Base-by-base conservation (phyloP, 768 basidiomycete species). In the Butyriboletus loyo region DNA sequence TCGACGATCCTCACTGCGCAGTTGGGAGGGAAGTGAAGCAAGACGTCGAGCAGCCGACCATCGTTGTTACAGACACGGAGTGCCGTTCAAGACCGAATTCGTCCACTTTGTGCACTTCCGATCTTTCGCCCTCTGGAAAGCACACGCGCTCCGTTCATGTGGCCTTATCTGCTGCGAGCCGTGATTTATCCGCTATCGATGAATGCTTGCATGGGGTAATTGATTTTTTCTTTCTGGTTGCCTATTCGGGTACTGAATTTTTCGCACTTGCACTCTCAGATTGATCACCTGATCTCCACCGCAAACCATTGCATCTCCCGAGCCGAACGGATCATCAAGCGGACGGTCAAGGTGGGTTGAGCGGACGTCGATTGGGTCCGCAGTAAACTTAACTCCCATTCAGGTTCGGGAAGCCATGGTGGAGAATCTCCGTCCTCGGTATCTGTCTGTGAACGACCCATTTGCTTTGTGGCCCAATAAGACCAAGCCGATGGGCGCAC, bases 241-340 rank as follows among this genome's bases (percentile, higher is more conserved):
- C 46, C 50, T 42, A 40, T 50, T 52, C 19, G 15, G 55, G 45
- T 48, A 7, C 53, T 51, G 19, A 59, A n/a, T n/a, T n/a, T n/a
- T 35, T 34, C 37, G 21, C 24, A 58, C 49, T 43, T 30, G 8
- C 21, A 36, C 14, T 37, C 24, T 38, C 36, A 22, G 83, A 80
- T 81, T 15, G 80, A 84, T 43, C 74, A 83, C 54, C 77, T 81
- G 61, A 75, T 85, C 50, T 68, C 76, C 27, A 69, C 77, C 25
- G 77, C 82, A 19, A 74, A 76, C 54, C 80, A 80, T 48, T 81
- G 78, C n/a, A 75, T 85, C 27, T 72, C 75, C 30, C 76, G 84
- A 47, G 76, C 79, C 5, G 84, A 85, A 52, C 73, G 80, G 27
- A 75, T 85, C 11, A 74, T 83, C 22, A 77, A 75, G 50, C 73